Conservation (phyloP, 345 rosid genomes). For the Heritiera littoralis region DNA sequence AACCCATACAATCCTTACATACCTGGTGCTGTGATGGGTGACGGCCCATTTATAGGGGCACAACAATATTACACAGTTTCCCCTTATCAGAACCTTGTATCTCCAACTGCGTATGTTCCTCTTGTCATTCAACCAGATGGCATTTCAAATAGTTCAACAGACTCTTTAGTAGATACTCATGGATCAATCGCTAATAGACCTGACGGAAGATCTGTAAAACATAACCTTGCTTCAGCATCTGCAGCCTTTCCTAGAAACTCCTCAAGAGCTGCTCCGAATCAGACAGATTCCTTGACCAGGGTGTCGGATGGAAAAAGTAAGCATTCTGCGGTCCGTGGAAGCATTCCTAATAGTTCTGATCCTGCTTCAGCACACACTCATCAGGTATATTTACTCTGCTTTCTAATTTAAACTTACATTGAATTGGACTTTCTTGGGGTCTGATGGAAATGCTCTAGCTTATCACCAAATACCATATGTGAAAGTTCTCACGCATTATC, state of each 20-base stretch:
- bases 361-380: constrained; percentile 38
- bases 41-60: constrained; percentile 54
- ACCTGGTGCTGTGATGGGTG: constrained; percentile 79
- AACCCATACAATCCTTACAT: constrained; percentile 91
- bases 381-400: constrained; percentile 47
- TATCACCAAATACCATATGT: neutral
- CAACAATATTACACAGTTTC: constrained; percentile 68
- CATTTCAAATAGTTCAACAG: constrained; percentile 38
- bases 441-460: neutral
- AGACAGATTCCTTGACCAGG: constrained; percentile 43
- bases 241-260: constrained; percentile 44
- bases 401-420: neutral
- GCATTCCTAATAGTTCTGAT: constrained; percentile 38
- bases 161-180: constrained; percentile 49
- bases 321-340: constrained; percentile 42
- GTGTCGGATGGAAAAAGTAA: constrained; percentile 52
- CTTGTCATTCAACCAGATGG: constrained; percentile 57
- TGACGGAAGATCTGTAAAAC: constrained; percentile 52
- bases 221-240: constrained; percentile 49
- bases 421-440: neutral
- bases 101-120: constrained; percentile 64
- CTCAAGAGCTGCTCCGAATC: constrained; percentile 46
- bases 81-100: constrained; percentile 57
- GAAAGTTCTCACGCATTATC: constrained; percentile 22
- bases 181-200: constrained; percentile 37